Evolutionary conservation across 169 alveolate genomes (phyloP).

Genomic region (Perkinsus marinus): DNA sequence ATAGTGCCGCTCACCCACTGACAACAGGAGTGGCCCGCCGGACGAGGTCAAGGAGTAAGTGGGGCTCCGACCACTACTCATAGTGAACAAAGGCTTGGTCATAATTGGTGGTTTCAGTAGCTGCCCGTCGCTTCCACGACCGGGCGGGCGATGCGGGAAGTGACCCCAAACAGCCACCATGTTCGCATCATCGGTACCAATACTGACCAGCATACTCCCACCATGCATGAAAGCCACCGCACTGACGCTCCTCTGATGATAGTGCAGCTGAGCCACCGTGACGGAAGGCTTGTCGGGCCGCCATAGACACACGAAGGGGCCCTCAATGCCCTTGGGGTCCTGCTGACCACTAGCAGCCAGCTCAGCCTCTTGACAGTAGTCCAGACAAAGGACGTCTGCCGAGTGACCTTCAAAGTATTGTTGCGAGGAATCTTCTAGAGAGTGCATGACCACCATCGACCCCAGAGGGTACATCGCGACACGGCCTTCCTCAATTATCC

Average conservation of each 20-base stretch:
- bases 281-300: background rate
- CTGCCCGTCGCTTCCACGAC: background rate
- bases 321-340: background rate
- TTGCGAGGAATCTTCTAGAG: background rate
- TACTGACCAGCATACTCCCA: background rate
- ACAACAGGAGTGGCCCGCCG: background rate
- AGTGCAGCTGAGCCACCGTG: background rate
- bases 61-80: background rate
- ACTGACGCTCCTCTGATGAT: background rate
- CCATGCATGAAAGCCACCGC: background rate
- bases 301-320: background rate
- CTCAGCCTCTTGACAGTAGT: background rate
- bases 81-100: background rate
- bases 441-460: background rate
- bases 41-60: background rate
- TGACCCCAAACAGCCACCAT: background rate
- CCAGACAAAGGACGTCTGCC: background rate
- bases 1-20: background rate
- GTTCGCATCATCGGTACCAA: background rate
- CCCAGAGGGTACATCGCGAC: background rate
- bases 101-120: background rate
- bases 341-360: background rate
- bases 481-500: background rate
- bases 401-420: background rate
- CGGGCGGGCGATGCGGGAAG: background rate